Percentiles rank a stretch among this genome's conserved stretches.
These are phyloP conservation scores for Fusarium sp. DNA, from an alignment of 2,329 filamentous ascomycete genomes.

Conservation along the genomic window DNA sequence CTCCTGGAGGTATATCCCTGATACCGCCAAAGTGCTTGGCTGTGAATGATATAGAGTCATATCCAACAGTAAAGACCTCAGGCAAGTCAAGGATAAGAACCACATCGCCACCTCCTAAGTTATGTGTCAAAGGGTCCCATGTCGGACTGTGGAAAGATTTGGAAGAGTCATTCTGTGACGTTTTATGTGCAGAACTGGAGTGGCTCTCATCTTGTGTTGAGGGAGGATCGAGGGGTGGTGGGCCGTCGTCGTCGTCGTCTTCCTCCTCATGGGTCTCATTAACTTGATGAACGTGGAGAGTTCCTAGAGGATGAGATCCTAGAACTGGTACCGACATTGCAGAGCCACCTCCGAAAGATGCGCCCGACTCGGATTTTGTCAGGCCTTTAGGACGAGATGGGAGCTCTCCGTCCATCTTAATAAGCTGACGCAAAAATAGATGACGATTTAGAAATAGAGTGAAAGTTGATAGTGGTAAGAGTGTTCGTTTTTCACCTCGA, in stretches of 20 bases:
- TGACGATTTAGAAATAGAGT: background rate
- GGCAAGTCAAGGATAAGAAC: conserved; percentile 65
- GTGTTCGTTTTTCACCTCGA: no score
- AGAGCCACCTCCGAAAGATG: conserved; percentile 42
- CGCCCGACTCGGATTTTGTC: conserved; percentile 52
- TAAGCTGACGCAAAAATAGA: background rate
- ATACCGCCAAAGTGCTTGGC: conserved; percentile 63
- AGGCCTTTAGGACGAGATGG: conserved; percentile 43
- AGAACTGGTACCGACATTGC: conserved; percentile 53
- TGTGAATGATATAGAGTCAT: conserved; percentile 62
- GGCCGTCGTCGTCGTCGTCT: conserved; percentile 41
- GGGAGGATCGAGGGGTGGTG: conserved; percentile 48
- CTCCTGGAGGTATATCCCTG: conserved; percentile 64
- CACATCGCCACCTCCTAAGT: conserved; percentile 59
- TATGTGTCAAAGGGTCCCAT: conserved; percentile 41
- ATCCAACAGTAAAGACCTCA: conserved; percentile 62
- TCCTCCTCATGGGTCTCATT: conserved; percentile 33
- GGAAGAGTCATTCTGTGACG: conserved; percentile 1
- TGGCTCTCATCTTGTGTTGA: background rate
- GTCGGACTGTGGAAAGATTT: conserved; percentile 12
- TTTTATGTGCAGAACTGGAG: background rate
- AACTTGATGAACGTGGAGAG: conserved; percentile 54
- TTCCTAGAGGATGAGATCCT: conserved; percentile 57
- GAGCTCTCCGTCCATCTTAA: conserved; percentile 42
- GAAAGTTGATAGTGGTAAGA: background rate